Evolutionary conservation across 176 grass and related monocot species (phyloP), one percentile per base, ranked within the genome.

Genomic region (Rhynchospora breviuscula): DNA sequence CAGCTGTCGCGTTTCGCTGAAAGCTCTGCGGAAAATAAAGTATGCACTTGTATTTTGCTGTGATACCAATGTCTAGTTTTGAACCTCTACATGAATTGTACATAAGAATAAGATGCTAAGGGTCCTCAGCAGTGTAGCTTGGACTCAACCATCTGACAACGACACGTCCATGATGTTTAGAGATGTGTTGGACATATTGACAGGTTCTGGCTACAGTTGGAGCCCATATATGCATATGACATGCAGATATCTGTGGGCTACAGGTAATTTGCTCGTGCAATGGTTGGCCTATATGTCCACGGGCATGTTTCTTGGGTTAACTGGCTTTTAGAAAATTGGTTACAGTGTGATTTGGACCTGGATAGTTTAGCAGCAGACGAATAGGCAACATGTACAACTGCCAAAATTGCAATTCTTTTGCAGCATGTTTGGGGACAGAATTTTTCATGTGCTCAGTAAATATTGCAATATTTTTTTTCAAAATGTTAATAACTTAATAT

Each of bases 1-100:
- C 96, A 99, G 4, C 84, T 99, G 78, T 99, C 96, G 82, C 92
- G 96, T 63, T 99, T 99, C 71, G 93, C 96, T 6, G 96, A 99
- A 81, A 95, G 73, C 22, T 56, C 73, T 31, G 73, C 12, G 2
- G 49, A 77, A 77, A 77, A 19, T 56, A 77, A 77, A 49, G 73
- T 77, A 77, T 54, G 49, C 21, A 77, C 23, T 56, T 77, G 49
- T 56, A 23, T 54, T 53, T 19, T 72, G n/a, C 3, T 48, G 21
- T 72, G 49, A 76, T 56, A 33, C 19, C 6, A 8, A 12, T 18
- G 56, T 77, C 49, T 77, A 77, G 48, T 77, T 54, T 13, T 26
- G 73, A 56, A 10, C 13, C 49, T 56, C 11, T 56, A 77, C 23
- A 12, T 17, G 47, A 77, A 53, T 77, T 56, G 29, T 76, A 76